Conservation (phyloP, 768 basidiomycete genomes). For the Suillus lakei region DNA sequence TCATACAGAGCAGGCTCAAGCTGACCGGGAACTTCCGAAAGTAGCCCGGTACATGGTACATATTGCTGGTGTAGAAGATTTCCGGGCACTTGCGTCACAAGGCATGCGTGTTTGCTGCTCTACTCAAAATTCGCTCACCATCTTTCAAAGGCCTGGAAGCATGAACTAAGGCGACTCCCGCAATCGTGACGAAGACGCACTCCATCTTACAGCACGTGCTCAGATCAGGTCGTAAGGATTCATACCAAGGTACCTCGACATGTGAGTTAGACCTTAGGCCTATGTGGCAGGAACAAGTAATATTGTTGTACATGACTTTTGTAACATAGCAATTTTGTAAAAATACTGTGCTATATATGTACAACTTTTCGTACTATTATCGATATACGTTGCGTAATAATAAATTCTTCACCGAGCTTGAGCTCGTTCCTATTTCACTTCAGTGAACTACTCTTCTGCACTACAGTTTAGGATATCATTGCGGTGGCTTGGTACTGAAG, state of each 20-base stretch:
- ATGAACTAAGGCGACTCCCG: conserved; percentile 27
- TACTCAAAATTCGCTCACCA: background rate
- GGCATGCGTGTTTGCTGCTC: conserved; percentile 41
- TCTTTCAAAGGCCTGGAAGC: conserved; percentile 39
- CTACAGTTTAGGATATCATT: background rate
- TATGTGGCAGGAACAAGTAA: background rate
- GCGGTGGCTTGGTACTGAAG: background rate
- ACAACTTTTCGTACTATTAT: background rate
- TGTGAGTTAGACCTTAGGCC: background rate
- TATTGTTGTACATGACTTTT: background rate
- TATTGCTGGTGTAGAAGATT: conserved; percentile 63
- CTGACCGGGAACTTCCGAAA: conserved; percentile 72
- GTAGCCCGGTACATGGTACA: conserved; percentile 69
- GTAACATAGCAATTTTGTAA: background rate
- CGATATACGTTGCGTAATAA: background rate
- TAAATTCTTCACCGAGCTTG: background rate
- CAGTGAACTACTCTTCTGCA: background rate
- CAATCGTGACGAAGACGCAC: conserved; percentile 12
- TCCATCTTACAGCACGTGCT: background rate
- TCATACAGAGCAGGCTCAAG: conserved; percentile 63
- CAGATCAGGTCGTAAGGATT: background rate
- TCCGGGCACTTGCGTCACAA: conserved; percentile 69
- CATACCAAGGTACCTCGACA: background rate
- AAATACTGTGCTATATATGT: background rate
- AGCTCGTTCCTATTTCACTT: background rate